These are phyloP conservation scores for Pulveroboletus sp. DNA, from an alignment of 768 basidiomycete genomes.

Conservation along the genomic window DNA sequence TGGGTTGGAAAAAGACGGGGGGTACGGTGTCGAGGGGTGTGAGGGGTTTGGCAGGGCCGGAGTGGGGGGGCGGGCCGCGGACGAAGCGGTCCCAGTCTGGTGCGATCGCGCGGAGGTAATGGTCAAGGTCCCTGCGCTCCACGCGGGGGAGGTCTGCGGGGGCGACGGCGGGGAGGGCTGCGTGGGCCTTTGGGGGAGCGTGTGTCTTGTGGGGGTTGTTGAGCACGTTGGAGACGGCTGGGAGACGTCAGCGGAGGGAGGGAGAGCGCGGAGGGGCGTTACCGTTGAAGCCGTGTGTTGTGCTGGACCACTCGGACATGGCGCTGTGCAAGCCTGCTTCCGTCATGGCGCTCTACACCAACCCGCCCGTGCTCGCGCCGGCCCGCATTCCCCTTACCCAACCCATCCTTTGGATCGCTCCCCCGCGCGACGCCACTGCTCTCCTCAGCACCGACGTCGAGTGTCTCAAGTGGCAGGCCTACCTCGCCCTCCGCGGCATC, in stretches of 20 bases:
- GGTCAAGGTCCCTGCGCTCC: conserved; percentile 76
- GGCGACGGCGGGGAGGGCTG: conserved; percentile 65
- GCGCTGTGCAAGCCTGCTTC: too few species aligned
- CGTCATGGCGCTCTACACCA: conserved; percentile 48
- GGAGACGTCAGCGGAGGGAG: conserved; percentile 2
- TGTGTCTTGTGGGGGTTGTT: conserved; percentile 85
- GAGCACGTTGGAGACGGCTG: conserved; percentile 91
- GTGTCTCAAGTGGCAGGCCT: conserved; percentile 89
- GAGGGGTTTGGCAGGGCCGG: conserved; percentile 42
- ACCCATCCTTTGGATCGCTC: conserved; percentile 65
- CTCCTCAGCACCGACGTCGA: conserved; percentile 73
- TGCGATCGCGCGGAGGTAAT: conserved; percentile 67
- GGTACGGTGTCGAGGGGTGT: conserved; percentile 78
- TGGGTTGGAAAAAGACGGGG: conserved; percentile 68
- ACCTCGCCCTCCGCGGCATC: conserved; percentile 57
- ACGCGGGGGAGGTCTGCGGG: conserved; percentile 79
- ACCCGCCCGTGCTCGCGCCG: conserved; percentile 38
- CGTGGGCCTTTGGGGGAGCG: conserved; percentile 85
- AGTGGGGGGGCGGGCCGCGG: conserved; percentile 35
- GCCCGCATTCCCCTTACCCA: conserved; percentile 24
- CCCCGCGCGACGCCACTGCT: conserved; percentile 35
- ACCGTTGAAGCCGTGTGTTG: conserved; percentile 89
- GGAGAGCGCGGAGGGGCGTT: conserved; percentile 21
- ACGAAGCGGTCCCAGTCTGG: conserved; percentile 79
- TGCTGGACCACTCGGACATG: conserved; percentile 68